A percentile compares a stretch with the other conserved stretches of the same genome.
Evolutionary conservation across 768 basidiomycete species (phyloP).

Genomic region (Auriscalpium microsporum): DNA sequence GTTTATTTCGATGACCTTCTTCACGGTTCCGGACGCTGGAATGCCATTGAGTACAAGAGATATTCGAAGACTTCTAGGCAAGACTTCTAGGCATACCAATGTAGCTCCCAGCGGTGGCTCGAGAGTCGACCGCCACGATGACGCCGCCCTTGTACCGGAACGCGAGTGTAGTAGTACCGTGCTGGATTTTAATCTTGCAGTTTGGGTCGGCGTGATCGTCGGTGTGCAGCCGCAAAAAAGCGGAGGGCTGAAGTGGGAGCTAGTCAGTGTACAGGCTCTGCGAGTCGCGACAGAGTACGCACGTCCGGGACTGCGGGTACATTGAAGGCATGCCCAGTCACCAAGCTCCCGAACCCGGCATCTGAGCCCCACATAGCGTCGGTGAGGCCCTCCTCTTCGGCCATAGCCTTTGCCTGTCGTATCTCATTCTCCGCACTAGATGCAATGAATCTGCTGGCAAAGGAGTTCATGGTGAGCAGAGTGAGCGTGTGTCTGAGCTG

Average conservation of each 20-base stretch:
- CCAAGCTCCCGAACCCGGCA: slow-evolving; percentile 72
- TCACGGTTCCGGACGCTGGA: slow-evolving; percentile 90
- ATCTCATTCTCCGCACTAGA: slow-evolving; percentile 42
- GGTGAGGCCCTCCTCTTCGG: slow-evolving; percentile 55
- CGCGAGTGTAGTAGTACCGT: slow-evolving; percentile 96
- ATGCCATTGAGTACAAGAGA: not conserved
- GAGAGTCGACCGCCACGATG: slow-evolving; percentile 98
- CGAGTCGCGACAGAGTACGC: slow-evolving; percentile 23
- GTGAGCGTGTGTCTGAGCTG: not conserved
- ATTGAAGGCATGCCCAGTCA: slow-evolving; percentile 64
- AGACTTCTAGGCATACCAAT: slow-evolving; percentile 75
- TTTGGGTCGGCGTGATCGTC: slow-evolving; percentile 91
- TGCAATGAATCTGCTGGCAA: slow-evolving; percentile 59
- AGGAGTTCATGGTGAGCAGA: slow-evolving; percentile 54
- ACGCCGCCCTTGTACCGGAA: slow-evolving; percentile 96
- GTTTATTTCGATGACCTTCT: slow-evolving; percentile 99
- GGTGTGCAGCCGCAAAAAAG: slow-evolving; percentile 89
- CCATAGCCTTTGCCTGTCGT: slow-evolving; percentile 38
- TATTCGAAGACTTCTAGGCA: not conserved
- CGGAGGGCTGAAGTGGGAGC: slow-evolving; percentile 58
- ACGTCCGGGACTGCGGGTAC: slow-evolving; percentile 74
- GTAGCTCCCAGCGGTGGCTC: slow-evolving; percentile 96
- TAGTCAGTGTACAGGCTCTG: not conserved
- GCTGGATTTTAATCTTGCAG: slow-evolving; percentile 96
- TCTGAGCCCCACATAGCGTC: slow-evolving; percentile 76